phyloP scores from a whole-genome alignment of 2,329 filamentous ascomycete species.

The Penicillium sclerotigenum region DNA sequence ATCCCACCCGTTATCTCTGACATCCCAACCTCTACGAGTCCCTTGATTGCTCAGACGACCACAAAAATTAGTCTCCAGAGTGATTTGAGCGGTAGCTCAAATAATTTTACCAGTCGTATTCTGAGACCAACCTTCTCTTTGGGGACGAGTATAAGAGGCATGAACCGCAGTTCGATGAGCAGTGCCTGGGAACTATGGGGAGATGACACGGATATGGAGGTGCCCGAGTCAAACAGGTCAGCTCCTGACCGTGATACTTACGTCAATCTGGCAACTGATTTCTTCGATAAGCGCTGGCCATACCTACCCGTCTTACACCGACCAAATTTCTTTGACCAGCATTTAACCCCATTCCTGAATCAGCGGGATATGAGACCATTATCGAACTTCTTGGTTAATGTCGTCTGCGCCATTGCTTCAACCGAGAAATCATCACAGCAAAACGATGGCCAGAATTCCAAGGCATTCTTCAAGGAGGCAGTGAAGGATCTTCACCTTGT shows the following conservation, averaged over 20 bases:
- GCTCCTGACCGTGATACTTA: neutral
- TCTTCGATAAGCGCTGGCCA: slow-evolving; percentile 27
- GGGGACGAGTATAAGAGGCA: neutral
- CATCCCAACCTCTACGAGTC: too few relatives aligned
- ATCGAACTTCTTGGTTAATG: slow-evolving; percentile 21
- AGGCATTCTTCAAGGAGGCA: slow-evolving; percentile 10
- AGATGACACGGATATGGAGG: neutral
- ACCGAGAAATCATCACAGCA: slow-evolving; percentile 16
- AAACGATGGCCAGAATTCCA: neutral
- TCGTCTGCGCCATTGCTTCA: slow-evolving; percentile 24
- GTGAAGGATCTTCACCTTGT: slow-evolving; percentile 13
- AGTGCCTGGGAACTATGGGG: slow-evolving; percentile 16
- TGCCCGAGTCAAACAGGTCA: too few relatives aligned
- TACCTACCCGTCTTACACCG: slow-evolving; percentile 25
- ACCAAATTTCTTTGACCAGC: slow-evolving; percentile 16
- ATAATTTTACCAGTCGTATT: neutral
- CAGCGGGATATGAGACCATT: neutral
- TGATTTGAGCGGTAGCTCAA: too few relatives aligned
- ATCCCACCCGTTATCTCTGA: too few relatives aligned
- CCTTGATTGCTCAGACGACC: too few relatives aligned
- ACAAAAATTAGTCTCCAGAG: too few relatives aligned
- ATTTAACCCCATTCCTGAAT: neutral
- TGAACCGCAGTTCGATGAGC: slow-evolving; percentile 10
- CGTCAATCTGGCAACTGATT: slow-evolving; percentile 14
- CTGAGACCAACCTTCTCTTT: neutral